Conservation (phyloP, 257 asterid genomes). For the Apocynum venetum region DNA sequence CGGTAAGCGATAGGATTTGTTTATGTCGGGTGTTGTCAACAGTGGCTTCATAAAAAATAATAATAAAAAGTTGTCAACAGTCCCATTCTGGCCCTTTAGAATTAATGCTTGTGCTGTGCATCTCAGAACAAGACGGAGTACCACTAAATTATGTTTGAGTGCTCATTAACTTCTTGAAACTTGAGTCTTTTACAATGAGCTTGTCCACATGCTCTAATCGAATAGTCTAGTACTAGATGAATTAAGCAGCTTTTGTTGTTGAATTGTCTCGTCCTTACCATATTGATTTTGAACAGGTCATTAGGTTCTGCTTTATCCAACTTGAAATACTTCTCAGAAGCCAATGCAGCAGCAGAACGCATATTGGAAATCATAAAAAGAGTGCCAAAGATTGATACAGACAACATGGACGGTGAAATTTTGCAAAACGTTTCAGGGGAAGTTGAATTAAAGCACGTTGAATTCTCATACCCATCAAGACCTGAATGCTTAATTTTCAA, state of each 20-base stretch:
- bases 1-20: neutral
- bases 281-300: conserved; percentile 36
- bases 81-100: neutral
- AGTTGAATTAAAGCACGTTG: conserved; percentile 57
- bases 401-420: conserved; percentile 56
- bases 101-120: neutral
- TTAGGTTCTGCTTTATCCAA: conserved; percentile 80
- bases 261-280: neutral
- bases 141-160: neutral
- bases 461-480: conserved; percentile 73
- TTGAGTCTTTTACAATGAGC: neutral
- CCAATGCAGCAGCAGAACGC: conserved; percentile 72
- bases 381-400: conserved; percentile 75
- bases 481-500: conserved; percentile 63
- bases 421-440: conserved; percentile 54
- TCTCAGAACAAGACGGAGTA: neutral
- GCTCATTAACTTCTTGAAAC: neutral
- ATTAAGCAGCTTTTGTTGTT: neutral
- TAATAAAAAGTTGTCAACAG: neutral
- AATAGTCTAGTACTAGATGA: neutral
- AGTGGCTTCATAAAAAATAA: neutral
- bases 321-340: conserved; percentile 69
- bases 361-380: conserved; percentile 57
- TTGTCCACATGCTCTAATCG: neutral
- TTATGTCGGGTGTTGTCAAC: neutral